Conservation (phyloP, 2,329 filamentous ascomycete genomes). For the Alternaria alternata region DNA sequence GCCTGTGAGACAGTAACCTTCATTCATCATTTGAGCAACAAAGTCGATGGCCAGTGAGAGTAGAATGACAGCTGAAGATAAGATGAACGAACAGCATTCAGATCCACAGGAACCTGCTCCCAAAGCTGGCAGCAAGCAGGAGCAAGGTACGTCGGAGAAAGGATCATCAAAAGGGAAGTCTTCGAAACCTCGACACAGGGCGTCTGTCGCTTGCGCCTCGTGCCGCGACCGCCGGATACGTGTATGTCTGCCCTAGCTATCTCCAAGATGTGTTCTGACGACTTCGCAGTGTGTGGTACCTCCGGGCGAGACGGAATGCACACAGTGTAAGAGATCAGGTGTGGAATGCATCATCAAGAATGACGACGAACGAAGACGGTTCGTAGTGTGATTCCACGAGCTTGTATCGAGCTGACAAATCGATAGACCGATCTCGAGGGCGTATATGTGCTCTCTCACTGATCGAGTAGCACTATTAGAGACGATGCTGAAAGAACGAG, state of each 20-base stretch:
- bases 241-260: conserved; percentile 34
- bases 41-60: conserved; percentile 21
- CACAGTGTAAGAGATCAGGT: conserved; percentile 62
- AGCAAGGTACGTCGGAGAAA: conserved; percentile 24
- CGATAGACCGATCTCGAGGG: conserved; percentile 63
- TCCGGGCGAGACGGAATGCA: conserved; percentile 60
- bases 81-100: conserved; percentile 23
- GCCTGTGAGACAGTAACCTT: not conserved
- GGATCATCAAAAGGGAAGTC: conserved; percentile 28
- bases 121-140: conserved; percentile 19
- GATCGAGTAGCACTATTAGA: conserved; percentile 63
- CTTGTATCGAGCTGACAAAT: conserved; percentile 10
- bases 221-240: conserved; percentile 58
- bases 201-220: conserved; percentile 64
- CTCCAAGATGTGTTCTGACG: conserved; percentile 30
- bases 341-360: conserved; percentile 65
- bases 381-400: not conserved
- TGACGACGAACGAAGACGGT: conserved; percentile 65
- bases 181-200: conserved; percentile 52
- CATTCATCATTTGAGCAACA: not conserved
- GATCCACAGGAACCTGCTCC: conserved; percentile 26
- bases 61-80: conserved; percentile 19
- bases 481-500: conserved; percentile 60
- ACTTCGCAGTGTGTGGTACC: conserved; percentile 61
- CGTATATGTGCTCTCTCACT: conserved; percentile 66